Base-by-base conservation (phyloP, 805 yeast genomes). In the Limtongozyma cylindracea region DNA sequence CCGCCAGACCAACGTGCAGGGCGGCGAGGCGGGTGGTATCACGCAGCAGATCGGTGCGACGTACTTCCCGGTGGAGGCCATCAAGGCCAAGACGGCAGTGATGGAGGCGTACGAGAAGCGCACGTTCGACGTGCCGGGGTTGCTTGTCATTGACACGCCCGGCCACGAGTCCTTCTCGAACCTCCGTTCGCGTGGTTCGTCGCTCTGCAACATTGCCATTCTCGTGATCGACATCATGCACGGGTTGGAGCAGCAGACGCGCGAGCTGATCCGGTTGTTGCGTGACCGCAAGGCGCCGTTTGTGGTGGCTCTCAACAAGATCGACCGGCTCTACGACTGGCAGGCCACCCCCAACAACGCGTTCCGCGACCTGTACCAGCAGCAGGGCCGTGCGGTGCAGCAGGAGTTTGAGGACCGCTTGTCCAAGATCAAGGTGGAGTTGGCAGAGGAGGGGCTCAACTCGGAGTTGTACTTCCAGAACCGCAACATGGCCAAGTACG, bases 31-130 rank as follows among this genome's bases (percentile, higher is more conserved):
- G 25, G 99, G 99, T 57, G 99, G 99, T 57, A 88, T 88, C 46
- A 88, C 99, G 31, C 99, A 88, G 61, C 99, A 88, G 53, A 88
- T 88, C 43, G 99, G 99, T 65, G 99, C 99, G 25, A 88, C 99
- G 12, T 88, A 88, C 47, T 88, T 88, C 77, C 98, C 98, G 29
- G 80, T 88, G 33, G 91, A 73, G 15, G 80, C 95, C 19, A 77
- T 88, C 38, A 69, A 70, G 47, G 67, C 67, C 40, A 88, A 88
- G 54, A 88, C 96, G 13, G 72, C 66, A 20, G 91, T 73, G 22
- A 84, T 88, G 95, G 64, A 74, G 25, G 56, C 66, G 31, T 73
- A 67, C 42, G 93, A 77, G 45, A 73, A 74, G 40, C 68, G 69
- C 42, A 57, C 72, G 12, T 84, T 70, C 45, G 92, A 84, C 31